These are phyloP conservation scores for Tulasnella sp. DNA, from an alignment of 768 basidiomycete genomes.

Conservation along the genomic window DNA sequence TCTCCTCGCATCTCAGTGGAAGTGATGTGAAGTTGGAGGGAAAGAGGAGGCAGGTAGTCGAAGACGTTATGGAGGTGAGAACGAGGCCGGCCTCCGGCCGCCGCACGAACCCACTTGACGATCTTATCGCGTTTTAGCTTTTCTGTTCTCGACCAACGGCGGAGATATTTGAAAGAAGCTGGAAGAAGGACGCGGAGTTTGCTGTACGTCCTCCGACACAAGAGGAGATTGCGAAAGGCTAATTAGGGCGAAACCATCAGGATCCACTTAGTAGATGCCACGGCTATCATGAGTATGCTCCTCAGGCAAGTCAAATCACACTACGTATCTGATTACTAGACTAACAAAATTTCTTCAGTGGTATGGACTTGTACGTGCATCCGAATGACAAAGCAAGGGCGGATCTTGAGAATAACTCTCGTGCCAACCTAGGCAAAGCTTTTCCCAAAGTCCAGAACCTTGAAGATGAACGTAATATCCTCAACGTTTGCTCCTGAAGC, in stretches of 20 bases:
- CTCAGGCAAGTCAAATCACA: conserved; percentile 34
- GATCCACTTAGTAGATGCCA: conserved; percentile 40
- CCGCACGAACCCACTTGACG: not conserved
- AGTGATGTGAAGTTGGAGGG: conserved; percentile 12
- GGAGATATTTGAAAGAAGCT: conserved; percentile 19
- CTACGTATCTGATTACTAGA: not conserved
- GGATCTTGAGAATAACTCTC: not conserved
- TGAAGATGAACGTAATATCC: conserved; percentile 45
- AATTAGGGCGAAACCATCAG: conserved; percentile 20
- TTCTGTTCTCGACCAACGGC: conserved; percentile 17
- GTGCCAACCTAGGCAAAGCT: conserved; percentile 47
- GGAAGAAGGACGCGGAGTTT: conserved; percentile 18
- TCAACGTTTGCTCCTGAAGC: conserved; percentile 38
- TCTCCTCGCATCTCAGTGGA: not conserved
- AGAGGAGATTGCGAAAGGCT: not conserved
- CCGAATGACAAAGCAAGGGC: not conserved
- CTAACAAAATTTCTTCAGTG: not conserved
- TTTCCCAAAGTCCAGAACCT: conserved; percentile 38
- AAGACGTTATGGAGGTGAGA: conserved; percentile 18
- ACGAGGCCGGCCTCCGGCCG: not conserved
- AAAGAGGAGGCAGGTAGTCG: conserved; percentile 15
- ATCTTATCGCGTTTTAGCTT: conserved; percentile 9
- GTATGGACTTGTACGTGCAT: not conserved
- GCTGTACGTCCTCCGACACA: conserved; percentile 6
- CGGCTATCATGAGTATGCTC: conserved; percentile 40